These are phyloP conservation scores for Trypanosoma mega DNA, from an alignment of 208 protist species.

Conservation along the genomic window DNA sequence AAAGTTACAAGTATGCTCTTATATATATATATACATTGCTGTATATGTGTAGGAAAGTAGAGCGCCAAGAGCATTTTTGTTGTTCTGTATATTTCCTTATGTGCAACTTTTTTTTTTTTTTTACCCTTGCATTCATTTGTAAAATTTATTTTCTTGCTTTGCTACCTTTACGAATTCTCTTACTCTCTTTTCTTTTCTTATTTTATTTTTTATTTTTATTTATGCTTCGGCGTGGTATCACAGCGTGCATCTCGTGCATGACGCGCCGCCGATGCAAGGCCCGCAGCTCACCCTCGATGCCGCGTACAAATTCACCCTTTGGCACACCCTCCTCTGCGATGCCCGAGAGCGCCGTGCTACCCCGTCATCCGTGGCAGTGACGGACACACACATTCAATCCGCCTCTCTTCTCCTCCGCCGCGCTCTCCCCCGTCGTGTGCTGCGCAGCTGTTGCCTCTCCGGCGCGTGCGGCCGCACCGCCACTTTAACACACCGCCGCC, in stretches of 20 bases:
- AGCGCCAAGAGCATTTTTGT: too few relatives aligned
- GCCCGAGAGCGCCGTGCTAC: slow-evolving; percentile 9
- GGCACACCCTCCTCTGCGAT: slow-evolving; percentile 39
- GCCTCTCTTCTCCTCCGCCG: slow-evolving; percentile 36
- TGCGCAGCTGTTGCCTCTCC: slow-evolving; percentile 51
- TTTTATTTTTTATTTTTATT: slow-evolving; percentile 13
- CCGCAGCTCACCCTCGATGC: slow-evolving; percentile 66
- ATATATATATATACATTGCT: too few relatives aligned
- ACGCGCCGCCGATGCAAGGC: too few relatives aligned
- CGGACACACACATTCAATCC: slow-evolving; percentile 8
- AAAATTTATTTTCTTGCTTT: too few relatives aligned
- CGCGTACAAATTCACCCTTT: slow-evolving; percentile 74
- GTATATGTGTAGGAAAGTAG: too few relatives aligned
- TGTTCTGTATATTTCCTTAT: too few relatives aligned
- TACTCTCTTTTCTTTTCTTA: not conserved
- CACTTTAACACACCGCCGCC: slow-evolving; percentile 19
- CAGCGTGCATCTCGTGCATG: too few relatives aligned
- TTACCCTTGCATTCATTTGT: too few relatives aligned
- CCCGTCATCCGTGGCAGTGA: too few relatives aligned
- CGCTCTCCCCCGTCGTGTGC: slow-evolving; percentile 38
- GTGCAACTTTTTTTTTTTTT: too few relatives aligned
- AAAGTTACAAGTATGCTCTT: not conserved
- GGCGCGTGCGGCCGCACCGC: slow-evolving; percentile 37
- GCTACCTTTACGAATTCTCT: not conserved
- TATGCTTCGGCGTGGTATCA: not conserved